phyloP scores from a whole-genome alignment of 306 rosid species.

The apple (Malus domestica) region ASM211411v1 NC_041803.1:3842001-3842500 shows the following conservation, averaged over 20 bases:
- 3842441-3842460: not conserved
- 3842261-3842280: constrained; percentile 41
- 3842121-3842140: constrained; percentile 24
- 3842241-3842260: constrained; percentile 48
- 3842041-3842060: not conserved
- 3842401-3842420: too few species aligned
- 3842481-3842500: too few species aligned
- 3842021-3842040: too few species aligned
- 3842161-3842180: constrained; percentile 39
- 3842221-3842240: constrained; percentile 44
- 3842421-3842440: not conserved
- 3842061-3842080: not conserved
- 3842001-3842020: too few species aligned
- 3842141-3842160: constrained; percentile 20
- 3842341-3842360: too few species aligned
- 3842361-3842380: too few species aligned
- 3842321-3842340: not conserved
- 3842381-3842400: too few species aligned
- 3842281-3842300: constrained; percentile 44
- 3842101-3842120: constrained; percentile 35
- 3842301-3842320: constrained; percentile 36
- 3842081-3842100: constrained; percentile 36
- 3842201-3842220: constrained; percentile 37
- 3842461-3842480: too few species aligned
- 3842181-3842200: constrained; percentile 56